Conservation (phyloP, 257 asterid species). For the Plantago elongata region DNA sequence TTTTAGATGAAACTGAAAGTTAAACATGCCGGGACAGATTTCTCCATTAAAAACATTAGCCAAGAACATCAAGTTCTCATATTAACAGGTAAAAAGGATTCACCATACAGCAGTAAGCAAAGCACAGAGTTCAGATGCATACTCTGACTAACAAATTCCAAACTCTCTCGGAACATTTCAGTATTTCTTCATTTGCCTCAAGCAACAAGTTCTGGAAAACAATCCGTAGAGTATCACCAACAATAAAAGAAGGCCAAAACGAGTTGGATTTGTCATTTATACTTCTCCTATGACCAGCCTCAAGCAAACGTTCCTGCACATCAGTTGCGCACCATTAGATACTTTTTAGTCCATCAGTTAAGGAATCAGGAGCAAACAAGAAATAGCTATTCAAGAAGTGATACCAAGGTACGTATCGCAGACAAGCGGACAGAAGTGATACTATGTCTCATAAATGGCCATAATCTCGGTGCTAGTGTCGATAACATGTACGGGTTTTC, state of each 20-base stretch:
- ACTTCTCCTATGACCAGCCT: conserved; percentile 79
- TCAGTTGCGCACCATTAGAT: conserved; percentile 16
- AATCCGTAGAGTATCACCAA: conserved; percentile 94
- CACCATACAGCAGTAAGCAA: not conserved
- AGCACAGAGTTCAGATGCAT: conserved; percentile 22
- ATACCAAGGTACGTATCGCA: conserved; percentile 97
- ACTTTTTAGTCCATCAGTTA: not conserved
- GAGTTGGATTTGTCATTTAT: conserved; percentile 55
- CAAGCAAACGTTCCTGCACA: conserved; percentile 95
- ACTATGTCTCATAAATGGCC: conserved; percentile 99
- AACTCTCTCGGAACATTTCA: conserved; percentile 86
- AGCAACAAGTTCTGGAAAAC: conserved; percentile 96
- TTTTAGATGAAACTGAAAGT: no score
- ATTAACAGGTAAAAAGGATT: no score
- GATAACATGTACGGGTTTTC: conserved; percentile 79
- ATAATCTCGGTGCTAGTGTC: conserved; percentile 85
- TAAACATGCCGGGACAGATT: no score
- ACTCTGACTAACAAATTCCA: conserved; percentile 90
- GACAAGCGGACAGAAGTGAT: conserved; percentile 95
- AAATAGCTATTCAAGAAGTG: conserved; percentile 6
- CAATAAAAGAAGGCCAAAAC: conserved; percentile 94
- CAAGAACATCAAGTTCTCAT: no score
- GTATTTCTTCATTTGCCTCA: conserved; percentile 87
- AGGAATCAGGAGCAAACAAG: conserved; percentile 7
- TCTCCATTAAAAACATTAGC: no score